Evolutionary conservation across 805 yeast species (phyloP), one percentile per base, ranked within the genome.

Genomic region (Kodamaea leandrae): DNA sequence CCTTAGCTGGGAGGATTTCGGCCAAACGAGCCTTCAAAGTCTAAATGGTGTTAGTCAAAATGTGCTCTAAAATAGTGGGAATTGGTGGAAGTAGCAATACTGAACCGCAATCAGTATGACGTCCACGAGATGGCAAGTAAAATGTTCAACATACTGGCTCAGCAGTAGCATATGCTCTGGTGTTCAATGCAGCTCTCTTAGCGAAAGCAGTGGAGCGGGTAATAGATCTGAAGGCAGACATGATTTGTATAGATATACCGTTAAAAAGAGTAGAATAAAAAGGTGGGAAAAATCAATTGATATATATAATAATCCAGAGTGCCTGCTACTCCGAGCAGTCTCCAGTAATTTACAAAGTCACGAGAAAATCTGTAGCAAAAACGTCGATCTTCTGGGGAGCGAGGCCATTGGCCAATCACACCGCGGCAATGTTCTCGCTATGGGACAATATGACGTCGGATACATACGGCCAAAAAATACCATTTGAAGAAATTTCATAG

Each of bases 1-100:
- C 85, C 75, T 86, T 86, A 59, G 78, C 89, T 52, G 98, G 98
- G 64, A 90, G 79, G 52, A 87, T 75, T 62, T 87, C 95, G 43
- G 89, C 95, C 63, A 93, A 90, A 64, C 95, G 83, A 71, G 93
- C 96, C 71, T 93, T 93, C 58, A 93, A 77, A 50, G 96, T 82
- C 76, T 78, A 61, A 41, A 14, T 60, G 13, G 20, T 12, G 58
- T 45, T 48, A 47, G 51, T 47, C n/a, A n/a, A n/a, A 40, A n/a
- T 27, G 15, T 27, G 32, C 15, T 23, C 2, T 27, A 17, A 14
- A 17, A 14, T 6, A 25, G 32, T 4, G 32, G 17, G n/a, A 27
- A 13, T 14, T 4, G 32, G 32, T 17, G 9, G 15, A 27, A 14
- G 15, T 6, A 10, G 24, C 9, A 9, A 21, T 21, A n/a, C n/a